Conservation (phyloP, 176 grass and related monocot species). For the Aegilops tauschii region DNA sequence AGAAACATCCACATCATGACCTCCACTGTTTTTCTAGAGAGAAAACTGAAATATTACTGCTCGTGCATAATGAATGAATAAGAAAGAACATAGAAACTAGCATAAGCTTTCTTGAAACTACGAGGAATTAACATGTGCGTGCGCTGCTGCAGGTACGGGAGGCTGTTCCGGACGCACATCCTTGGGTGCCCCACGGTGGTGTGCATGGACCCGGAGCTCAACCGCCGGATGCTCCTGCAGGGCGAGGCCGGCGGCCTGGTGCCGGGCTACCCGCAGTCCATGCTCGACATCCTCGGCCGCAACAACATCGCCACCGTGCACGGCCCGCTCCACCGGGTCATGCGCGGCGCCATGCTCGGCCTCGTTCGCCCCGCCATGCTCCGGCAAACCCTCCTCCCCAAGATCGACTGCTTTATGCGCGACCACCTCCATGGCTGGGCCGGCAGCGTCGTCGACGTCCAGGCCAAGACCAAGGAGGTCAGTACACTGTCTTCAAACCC, state of each 20-base stretch:
- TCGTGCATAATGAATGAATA: too few species aligned
- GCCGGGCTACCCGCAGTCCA: slow-evolving; percentile 94
- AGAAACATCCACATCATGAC: too few species aligned
- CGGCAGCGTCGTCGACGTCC: slow-evolving; percentile 68
- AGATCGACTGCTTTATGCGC: slow-evolving; percentile 92
- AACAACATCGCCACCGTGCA: slow-evolving; percentile 94
- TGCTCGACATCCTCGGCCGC: slow-evolving; percentile 81
- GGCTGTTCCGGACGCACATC: slow-evolving; percentile 91
- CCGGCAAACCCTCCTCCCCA: slow-evolving; percentile 62
- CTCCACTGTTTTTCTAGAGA: too few species aligned
- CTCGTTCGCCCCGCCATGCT: slow-evolving; percentile 65
- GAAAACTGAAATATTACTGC: too few species aligned
- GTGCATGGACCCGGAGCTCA: slow-evolving; percentile 93
- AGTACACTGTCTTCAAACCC: not conserved
- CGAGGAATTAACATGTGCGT: too few species aligned
- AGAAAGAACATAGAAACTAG: too few species aligned
- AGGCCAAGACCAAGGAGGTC: slow-evolving; percentile 97
- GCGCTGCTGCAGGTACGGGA: slow-evolving; percentile 60
- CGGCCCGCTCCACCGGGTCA: slow-evolving; percentile 69
- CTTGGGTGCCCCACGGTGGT: slow-evolving; percentile 97
- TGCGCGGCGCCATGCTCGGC: slow-evolving; percentile 84
- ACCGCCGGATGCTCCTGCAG: slow-evolving; percentile 54
- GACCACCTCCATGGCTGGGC: slow-evolving; percentile 55
- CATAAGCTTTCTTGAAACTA: too few species aligned
- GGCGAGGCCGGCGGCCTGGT: slow-evolving; percentile 72